Percentiles rank a stretch among this genome's conserved stretches.
Conservation (phyloP, 2,329 filamentous ascomycete species). For the Neofusicoccum umdonicola region DNA sequence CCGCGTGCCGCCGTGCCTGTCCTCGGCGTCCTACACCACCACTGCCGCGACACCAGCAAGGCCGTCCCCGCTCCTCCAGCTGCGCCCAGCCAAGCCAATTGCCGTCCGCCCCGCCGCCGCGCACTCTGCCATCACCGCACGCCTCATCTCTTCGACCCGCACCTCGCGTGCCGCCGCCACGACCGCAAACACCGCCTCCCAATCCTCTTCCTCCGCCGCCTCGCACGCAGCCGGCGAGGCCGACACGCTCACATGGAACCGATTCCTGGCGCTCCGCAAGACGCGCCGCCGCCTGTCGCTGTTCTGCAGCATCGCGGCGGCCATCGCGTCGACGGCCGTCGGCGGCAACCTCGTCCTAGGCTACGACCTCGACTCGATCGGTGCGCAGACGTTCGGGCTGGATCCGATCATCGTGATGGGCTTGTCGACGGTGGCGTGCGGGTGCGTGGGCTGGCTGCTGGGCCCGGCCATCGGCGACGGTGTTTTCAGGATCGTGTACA, state of each 20-base stretch:
- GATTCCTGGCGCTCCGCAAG: constrained; percentile 86
- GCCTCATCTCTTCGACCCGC: constrained; percentile 1
- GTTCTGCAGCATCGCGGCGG: constrained; percentile 68
- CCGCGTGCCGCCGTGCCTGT: constrained; percentile 7
- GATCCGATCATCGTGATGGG: constrained; percentile 87
- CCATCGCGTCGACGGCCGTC: constrained; percentile 59
- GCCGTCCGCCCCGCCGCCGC: background rate
- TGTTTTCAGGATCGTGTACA: constrained; percentile 74
- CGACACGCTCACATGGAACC: constrained; percentile 67
- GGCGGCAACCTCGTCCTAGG: constrained; percentile 67
- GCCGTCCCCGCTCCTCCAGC: constrained; percentile 1
- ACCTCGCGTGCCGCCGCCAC: background rate
- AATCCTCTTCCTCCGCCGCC: background rate
- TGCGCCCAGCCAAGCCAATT: background rate
- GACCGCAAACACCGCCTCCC: background rate
- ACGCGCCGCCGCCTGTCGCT: constrained; percentile 82
- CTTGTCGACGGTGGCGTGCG: constrained; percentile 69
- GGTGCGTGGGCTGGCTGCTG: constrained; percentile 16
- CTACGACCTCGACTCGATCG: constrained; percentile 65
- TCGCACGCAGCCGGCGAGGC: background rate
- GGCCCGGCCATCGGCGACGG: constrained; percentile 26
- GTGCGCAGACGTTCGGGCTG: constrained; percentile 70
- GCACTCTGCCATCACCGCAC: background rate
- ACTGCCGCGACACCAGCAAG: background rate
- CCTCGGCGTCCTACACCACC: constrained; percentile 8